Evolutionary conservation across 768 basidiomycete species (phyloP).

Genomic region (Phylloporus sp.): DNA sequence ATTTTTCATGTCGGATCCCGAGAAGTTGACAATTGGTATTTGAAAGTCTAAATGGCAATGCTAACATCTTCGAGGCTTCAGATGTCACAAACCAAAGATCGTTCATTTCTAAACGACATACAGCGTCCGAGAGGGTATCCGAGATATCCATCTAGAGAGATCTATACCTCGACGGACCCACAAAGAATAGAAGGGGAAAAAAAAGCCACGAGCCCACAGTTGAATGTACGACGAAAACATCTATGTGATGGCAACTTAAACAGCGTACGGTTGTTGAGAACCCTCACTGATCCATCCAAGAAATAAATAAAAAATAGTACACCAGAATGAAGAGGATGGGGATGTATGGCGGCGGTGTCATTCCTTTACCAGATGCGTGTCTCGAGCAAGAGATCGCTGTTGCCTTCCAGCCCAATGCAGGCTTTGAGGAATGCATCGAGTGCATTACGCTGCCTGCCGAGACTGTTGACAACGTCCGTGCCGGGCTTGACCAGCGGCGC

Average conservation of each 20-base stretch:
- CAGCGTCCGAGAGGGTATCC: neutral
- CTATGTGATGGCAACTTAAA: neutral
- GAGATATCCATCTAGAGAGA: neutral
- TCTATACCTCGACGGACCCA: neutral
- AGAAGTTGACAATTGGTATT: too few species aligned
- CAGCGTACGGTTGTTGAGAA: slow-evolving; percentile 20
- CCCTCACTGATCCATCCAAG: neutral
- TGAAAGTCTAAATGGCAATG: too few species aligned
- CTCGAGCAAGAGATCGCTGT: slow-evolving; percentile 79
- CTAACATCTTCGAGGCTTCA: too few species aligned
- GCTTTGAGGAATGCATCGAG: slow-evolving; percentile 93
- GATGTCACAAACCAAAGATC: neutral
- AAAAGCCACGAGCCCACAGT: slow-evolving; percentile 4
- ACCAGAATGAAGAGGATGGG: neutral
- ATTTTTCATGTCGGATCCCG: too few species aligned
- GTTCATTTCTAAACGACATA: slow-evolving; percentile 6
- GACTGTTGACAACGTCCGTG: slow-evolving; percentile 90
- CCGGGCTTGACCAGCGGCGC: slow-evolving; percentile 95
- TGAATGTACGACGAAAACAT: slow-evolving; percentile 9
- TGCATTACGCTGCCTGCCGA: slow-evolving; percentile 91
- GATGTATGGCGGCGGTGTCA: neutral
- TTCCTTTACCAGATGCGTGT: slow-evolving; percentile 77
- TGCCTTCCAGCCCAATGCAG: slow-evolving; percentile 81
- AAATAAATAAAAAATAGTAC: neutral
- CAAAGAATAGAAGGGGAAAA: neutral